A percentile compares a stretch with the other conserved stretches of the same genome.
Evolutionary conservation across 768 basidiomycete genomes (phyloP).

Genomic region (Leccinellum albellum): DNA sequence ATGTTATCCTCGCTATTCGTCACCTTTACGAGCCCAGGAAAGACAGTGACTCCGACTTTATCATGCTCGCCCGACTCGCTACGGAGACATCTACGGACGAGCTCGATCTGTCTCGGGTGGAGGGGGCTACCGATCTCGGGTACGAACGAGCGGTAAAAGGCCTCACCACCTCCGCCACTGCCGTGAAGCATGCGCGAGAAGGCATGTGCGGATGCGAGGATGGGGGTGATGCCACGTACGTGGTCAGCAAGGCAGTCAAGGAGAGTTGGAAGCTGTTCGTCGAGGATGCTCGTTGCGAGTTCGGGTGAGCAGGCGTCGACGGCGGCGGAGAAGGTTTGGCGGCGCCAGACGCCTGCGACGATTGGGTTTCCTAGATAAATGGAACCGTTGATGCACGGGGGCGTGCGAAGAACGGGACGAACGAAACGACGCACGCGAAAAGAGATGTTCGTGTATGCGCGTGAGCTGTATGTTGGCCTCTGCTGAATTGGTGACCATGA

Average conservation of each 20-base stretch:
- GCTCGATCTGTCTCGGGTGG: constrained; percentile 77
- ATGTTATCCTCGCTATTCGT: constrained; percentile 44
- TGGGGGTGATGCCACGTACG: constrained; percentile 44
- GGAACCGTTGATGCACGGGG: not conserved
- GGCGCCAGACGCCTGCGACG: constrained; percentile 87
- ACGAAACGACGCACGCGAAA: constrained; percentile 59
- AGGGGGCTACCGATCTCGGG: constrained; percentile 75
- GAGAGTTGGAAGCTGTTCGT: constrained; percentile 69
- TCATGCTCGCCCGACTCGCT: constrained; percentile 73
- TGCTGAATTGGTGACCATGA: constrained; percentile 80
- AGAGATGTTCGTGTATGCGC: constrained; percentile 85
- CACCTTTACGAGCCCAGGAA: constrained; percentile 85
- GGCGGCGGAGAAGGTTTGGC: constrained; percentile 86
- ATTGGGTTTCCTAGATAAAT: constrained; percentile 69
- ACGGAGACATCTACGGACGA: constrained; percentile 75
- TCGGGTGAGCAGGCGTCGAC: constrained; percentile 73
- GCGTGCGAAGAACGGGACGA: not conserved
- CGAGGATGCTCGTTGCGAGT: constrained; percentile 62
- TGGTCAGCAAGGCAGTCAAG: constrained; percentile 46
- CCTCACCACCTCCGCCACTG: constrained; percentile 48
- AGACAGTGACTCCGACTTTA: constrained; percentile 78
- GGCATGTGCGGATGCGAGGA: constrained; percentile 70
- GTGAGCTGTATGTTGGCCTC: constrained; percentile 84
- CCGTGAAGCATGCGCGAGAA: constrained; percentile 88
- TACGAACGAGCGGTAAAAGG: constrained; percentile 84